Base-by-base conservation (phyloP, 2,329 filamentous ascomycete species). In the Ascomycota sp. region DNA sequence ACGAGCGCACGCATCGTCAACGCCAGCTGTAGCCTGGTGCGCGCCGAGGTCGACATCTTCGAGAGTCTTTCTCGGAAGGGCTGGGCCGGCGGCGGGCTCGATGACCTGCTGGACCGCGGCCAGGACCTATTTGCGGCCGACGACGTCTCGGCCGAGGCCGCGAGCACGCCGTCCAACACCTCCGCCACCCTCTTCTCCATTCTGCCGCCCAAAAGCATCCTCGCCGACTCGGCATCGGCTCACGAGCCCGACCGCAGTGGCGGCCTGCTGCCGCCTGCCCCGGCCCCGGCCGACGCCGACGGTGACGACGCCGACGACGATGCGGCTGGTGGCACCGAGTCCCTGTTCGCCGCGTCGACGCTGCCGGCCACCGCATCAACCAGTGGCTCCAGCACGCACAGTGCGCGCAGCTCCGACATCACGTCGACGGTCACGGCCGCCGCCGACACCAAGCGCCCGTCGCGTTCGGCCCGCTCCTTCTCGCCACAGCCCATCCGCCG, bases 31-130 rank as follows among this genome's bases (percentile, higher is more conserved):
- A 69, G 65, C 36, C 57, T 77, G 8, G 71, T 75, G 9, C 57
- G 72, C 12, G 72, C 72, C 32, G 72, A 77, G 50, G 66, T 77
- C 13, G 72, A 77, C 47, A 76, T 77, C 20, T 75, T 75, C 33
- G 72, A 77, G 52, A 58, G 64, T 17, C 51, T 77, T 17, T 71
- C 72, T 13, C 54, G 69, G 35, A 77, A 77, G 41, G 72, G 72
- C 7, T 76, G 71, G 72, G 64, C 55, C 13, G 72, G 72, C 23
- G 72, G 71, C 20, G 72, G 72, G 0, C 51, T 77, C 20, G 72
- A 76, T 34, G 71, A 75, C 22, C 49, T 77, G 4, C 52, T 77
- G 3, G 71, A 76, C 35, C 67, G 63, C 41, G 72, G 70, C 7
- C 57, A 59, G 23, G 72, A 77, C 42, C 49, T 75, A 12, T 72